Evolutionary conservation across 139 green algal genomes (phyloP).

Genomic region (Tetradesmus lagerheimii): DNA sequence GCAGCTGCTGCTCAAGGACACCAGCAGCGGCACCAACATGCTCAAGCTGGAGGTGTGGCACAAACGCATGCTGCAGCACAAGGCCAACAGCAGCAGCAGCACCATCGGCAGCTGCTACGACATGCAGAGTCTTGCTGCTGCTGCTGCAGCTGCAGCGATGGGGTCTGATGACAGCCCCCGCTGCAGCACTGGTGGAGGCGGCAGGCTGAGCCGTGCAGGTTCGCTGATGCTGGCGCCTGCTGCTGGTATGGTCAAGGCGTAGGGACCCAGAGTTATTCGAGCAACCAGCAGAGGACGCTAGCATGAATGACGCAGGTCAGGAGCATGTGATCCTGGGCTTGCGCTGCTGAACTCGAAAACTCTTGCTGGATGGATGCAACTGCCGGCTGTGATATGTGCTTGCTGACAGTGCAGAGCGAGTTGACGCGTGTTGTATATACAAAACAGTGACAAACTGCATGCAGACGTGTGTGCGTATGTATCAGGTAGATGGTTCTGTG

Average conservation of each 20-base stretch:
- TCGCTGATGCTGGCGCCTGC: neutral
- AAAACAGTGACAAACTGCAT: neutral
- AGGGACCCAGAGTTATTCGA: neutral
- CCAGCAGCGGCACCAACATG: neutral
- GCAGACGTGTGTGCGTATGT: neutral
- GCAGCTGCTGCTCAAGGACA: constrained; percentile 36
- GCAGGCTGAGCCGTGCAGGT: neutral
- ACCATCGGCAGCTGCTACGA: neutral
- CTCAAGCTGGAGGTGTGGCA: constrained; percentile 37
- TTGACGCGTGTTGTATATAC: neutral
- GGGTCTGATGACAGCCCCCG: constrained; percentile 6
- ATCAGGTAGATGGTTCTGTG: neutral
- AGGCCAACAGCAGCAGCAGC: neutral
- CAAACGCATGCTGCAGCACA: constrained; percentile 32
- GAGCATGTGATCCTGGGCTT: neutral
- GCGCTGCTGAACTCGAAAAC: neutral
- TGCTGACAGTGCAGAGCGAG: neutral
- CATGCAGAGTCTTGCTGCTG: neutral
- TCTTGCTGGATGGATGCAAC: neutral
- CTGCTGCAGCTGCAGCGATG: neutral
- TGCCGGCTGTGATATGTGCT: neutral
- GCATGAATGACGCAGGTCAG: neutral
- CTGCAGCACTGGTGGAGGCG: neutral
- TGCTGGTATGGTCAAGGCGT: neutral
- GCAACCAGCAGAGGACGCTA: neutral